These are phyloP conservation scores for Globisporangium ultimum DNA, from an alignment of 352 stramenopile genomes.

Conservation along the genomic window DNA sequence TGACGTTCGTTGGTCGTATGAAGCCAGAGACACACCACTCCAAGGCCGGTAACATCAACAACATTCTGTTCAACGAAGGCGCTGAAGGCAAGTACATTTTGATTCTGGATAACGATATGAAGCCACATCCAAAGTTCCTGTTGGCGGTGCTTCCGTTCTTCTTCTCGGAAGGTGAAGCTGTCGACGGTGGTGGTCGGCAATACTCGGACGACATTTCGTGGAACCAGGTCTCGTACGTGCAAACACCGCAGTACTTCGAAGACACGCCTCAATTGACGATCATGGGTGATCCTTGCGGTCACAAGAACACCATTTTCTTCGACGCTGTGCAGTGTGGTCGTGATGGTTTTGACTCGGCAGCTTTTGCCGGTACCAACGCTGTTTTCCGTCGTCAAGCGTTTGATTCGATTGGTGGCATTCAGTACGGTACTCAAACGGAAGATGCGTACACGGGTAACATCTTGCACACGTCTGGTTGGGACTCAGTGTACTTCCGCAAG, in stretches of 20 bases:
- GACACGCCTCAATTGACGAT: constrained; percentile 80
- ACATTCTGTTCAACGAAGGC: constrained; percentile 87
- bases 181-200: constrained; percentile 77
- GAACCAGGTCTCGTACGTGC: constrained; percentile 89
- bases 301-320: constrained; percentile 92
- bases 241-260: constrained; percentile 90
- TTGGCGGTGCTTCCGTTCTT: constrained; percentile 86
- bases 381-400: constrained; percentile 88
- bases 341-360: constrained; percentile 85
- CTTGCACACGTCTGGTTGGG: constrained; percentile 78
- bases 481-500: constrained; percentile 89
- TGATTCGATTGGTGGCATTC: constrained; percentile 87
- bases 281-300: constrained; percentile 86
- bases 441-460: constrained; percentile 89
- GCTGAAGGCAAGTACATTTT: constrained; percentile 86
- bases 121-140: constrained; percentile 87
- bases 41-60: constrained; percentile 93
- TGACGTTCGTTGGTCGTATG: constrained; percentile 87
- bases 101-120: constrained; percentile 93
- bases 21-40: constrained; percentile 88
- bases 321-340: constrained; percentile 84
- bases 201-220: constrained; percentile 88
- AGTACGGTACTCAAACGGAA: constrained; percentile 89
- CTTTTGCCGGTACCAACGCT: constrained; percentile 88
- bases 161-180: constrained; percentile 85